phyloP scores from a whole-genome alignment of 2,329 filamentous ascomycete species.

The Cladophialophora exuberans region DNA sequence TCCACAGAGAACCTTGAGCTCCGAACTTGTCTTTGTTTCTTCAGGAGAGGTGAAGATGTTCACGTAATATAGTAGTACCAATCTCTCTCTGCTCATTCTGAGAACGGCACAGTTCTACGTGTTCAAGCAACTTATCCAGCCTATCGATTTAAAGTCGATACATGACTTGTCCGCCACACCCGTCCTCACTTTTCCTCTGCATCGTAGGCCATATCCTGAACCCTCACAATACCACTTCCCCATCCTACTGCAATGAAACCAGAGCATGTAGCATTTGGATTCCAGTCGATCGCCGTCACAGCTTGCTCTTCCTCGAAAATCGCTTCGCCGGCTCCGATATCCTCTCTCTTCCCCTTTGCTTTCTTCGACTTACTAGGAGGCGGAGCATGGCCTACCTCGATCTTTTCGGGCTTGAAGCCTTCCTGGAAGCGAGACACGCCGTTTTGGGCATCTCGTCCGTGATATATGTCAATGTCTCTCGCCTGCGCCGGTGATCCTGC shows the following conservation, averaged over 20 bases:
- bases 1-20: background rate
- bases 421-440: slow-evolving; percentile 49
- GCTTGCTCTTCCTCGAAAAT: slow-evolving; percentile 67
- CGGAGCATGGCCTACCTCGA: slow-evolving; percentile 33
- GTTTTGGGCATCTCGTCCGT: slow-evolving; percentile 29
- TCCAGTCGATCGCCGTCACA: slow-evolving; percentile 67
- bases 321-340: slow-evolving; percentile 38
- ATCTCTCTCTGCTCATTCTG: too few species aligned
- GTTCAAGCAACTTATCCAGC: too few species aligned
- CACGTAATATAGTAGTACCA: too few species aligned
- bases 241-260: slow-evolving; percentile 70
- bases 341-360: slow-evolving; percentile 1
- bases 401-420: slow-evolving; percentile 46
- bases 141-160: too few species aligned
- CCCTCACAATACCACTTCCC: slow-evolving; percentile 67
- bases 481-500: background rate
- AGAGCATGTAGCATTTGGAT: slow-evolving; percentile 66
- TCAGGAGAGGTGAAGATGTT: background rate
- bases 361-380: slow-evolving; percentile 6
- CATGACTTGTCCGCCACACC: background rate
- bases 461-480: slow-evolving; percentile 23
- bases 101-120: too few species aligned
- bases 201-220: slow-evolving; percentile 64
- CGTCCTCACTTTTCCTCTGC: background rate
- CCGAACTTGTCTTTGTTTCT: background rate